Percentiles rank a stretch among this genome's conserved stretches.
phyloP scores from a whole-genome alignment of 352 stramenopile genomes.

The Pythium brassicae region DNA sequence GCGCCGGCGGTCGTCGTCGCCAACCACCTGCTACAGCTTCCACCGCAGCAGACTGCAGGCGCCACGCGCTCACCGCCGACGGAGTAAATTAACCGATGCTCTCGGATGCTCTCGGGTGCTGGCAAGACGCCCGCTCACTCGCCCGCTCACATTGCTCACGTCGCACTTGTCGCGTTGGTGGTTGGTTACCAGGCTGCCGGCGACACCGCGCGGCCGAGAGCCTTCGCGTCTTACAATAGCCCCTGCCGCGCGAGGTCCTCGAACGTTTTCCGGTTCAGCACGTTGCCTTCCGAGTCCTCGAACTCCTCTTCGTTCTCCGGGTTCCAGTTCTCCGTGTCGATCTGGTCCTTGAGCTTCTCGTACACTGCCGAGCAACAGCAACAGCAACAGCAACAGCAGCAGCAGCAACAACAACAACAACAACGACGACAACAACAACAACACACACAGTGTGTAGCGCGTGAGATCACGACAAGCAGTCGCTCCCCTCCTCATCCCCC shows the following conservation, averaged over 20 bases:
- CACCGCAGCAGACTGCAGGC: neutral
- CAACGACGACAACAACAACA: too few species aligned
- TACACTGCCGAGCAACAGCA: constrained; percentile 77
- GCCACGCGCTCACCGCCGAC: neutral
- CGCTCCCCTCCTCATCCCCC: too few species aligned
- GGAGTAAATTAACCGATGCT: constrained; percentile 3
- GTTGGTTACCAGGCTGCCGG: neutral
- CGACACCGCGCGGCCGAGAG: too few species aligned
- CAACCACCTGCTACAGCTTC: too few species aligned
- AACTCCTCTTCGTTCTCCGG: constrained; percentile 96
- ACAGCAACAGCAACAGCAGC: neutral
- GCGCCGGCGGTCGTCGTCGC: too few species aligned
- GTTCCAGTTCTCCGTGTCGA: constrained; percentile 94
- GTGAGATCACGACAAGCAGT: too few species aligned
- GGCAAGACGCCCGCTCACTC: too few species aligned
- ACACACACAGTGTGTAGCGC: too few species aligned
- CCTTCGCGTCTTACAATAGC: constrained; percentile 71
- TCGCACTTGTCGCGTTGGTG: neutral
- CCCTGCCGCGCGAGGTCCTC: constrained; percentile 97
- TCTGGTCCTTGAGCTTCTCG: constrained; percentile 92
- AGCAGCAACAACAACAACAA: constrained; percentile 1
- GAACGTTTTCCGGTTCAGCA: constrained; percentile 96
- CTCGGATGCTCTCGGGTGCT: too few species aligned
- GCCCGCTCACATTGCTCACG: too few species aligned
- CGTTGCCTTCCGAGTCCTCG: constrained; percentile 98